A percentile compares a stretch with the other conserved stretches of the same genome.
Evolutionary conservation across 768 basidiomycete genomes (phyloP).

Genomic region (Kondoa malvinella): DNA sequence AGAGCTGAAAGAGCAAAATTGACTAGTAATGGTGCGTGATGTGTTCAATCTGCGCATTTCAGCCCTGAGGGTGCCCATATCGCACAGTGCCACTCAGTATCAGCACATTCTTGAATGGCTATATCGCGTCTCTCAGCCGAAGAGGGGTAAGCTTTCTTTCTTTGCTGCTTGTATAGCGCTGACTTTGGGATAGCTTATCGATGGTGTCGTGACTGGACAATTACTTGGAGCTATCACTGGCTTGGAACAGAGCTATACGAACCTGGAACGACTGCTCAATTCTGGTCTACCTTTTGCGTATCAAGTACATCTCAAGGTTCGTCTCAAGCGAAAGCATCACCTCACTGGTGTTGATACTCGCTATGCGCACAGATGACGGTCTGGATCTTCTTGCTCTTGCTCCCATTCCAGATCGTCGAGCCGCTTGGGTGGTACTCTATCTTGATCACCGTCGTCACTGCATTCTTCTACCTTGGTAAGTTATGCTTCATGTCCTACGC

Average conservation of each 20-base stretch:
- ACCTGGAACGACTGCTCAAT: not conserved
- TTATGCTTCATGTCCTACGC: not conserved
- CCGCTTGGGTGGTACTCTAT: not conserved
- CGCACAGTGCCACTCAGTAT: not conserved
- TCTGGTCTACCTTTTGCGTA: not conserved
- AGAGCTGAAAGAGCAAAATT: not conserved
- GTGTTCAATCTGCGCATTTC: not conserved
- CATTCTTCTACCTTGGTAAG: not conserved
- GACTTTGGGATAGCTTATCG: not conserved
- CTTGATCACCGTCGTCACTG: not conserved
- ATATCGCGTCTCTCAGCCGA: not conserved
- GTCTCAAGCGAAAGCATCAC: not conserved
- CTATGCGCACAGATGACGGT: not conserved
- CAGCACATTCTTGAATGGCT: not conserved
- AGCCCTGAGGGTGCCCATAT: not conserved
- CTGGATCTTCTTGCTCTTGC: not conserved
- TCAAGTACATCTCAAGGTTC: not conserved
- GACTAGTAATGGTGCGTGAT: not conserved
- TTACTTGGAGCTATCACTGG: too few species aligned
- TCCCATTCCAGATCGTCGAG: not conserved
- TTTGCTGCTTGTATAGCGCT: too few species aligned
- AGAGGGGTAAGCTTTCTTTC: not conserved
- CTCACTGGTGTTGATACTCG: not conserved
- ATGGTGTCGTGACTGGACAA: not conserved
- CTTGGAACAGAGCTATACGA: not conserved